phyloP scores from a whole-genome alignment of 495 filamentous ascomycete genomes.

The Opeltia flavorubescens region DNA sequence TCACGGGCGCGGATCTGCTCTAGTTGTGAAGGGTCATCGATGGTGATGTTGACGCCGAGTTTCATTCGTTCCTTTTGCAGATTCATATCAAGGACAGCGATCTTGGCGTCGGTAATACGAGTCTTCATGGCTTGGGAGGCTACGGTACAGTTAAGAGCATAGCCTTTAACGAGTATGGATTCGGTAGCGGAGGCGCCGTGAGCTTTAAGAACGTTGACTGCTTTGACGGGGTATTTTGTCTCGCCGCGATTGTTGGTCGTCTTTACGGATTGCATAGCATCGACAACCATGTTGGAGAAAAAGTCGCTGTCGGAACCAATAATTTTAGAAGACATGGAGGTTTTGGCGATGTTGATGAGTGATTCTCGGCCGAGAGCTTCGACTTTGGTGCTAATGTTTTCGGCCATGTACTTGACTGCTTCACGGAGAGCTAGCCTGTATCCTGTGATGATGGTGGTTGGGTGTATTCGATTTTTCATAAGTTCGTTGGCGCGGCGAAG shows the following conservation, averaged over 20 bases:
- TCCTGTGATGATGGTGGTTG: slow-evolving; percentile 97
- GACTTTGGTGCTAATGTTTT: slow-evolving; percentile 91
- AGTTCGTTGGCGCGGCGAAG: slow-evolving; percentile 90
- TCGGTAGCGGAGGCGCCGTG: slow-evolving; percentile 87
- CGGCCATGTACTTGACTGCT: slow-evolving; percentile 97
- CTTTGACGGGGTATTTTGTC: slow-evolving; percentile 95
- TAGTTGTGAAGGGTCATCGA: slow-evolving; percentile 91
- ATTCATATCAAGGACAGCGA: slow-evolving; percentile 95
- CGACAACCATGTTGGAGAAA: slow-evolving; percentile 92
- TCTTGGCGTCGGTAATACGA: slow-evolving; percentile 83
- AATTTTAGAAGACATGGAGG: slow-evolving; percentile 98
- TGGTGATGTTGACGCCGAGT: slow-evolving; percentile 93
- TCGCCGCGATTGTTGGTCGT: slow-evolving; percentile 79
- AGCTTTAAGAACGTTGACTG: slow-evolving; percentile 95
- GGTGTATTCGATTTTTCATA: slow-evolving; percentile 99
- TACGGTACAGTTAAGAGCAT: slow-evolving; percentile 97
- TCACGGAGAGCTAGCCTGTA: slow-evolving; percentile 91
- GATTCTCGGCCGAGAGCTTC: slow-evolving; percentile 81
- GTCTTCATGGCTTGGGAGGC: slow-evolving; percentile 98
- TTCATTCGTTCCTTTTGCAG: slow-evolving; percentile 98
- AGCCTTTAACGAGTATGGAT: slow-evolving; percentile 86
- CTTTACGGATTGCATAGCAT: slow-evolving; percentile 93
- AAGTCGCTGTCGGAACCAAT: slow-evolving; percentile 94
- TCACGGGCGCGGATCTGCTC: slow-evolving; percentile 94
- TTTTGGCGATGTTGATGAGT: slow-evolving; percentile 90